Evolutionary conservation across 1,284 basidiomycete genomes (phyloP), one percentile per base, ranked within the genome.

Genomic region (Inonotus hispidus): DNA sequence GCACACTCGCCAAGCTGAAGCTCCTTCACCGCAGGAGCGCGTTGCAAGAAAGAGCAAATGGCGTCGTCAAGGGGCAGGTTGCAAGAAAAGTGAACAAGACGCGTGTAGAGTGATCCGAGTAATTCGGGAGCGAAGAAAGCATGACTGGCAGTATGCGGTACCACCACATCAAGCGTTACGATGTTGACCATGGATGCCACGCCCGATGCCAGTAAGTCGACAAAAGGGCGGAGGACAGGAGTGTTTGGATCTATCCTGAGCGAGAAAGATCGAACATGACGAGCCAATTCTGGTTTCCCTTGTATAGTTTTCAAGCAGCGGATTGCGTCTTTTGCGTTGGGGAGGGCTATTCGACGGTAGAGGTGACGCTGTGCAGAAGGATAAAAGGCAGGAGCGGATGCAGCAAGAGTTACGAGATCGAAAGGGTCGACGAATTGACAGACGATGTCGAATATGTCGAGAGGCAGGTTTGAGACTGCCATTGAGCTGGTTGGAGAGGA

Each of bases 141-240:
- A 76, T 79, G 86, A 72, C 77, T 81, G 58, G 77, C 74, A 60
- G 68, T 67, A 29, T 78, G 70, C 71, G 82, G 79, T 65, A 85
- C 71, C 66, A 76, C 78, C 62, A 89, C 73, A 66, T 82, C 77
- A 63, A 91, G 82, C 14, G 78, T 79, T 45, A 72, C 74, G 58
- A 89, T 77, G 56, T 79, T 79, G 37, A 78, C 71, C 85, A 89
- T 88, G 68, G 75, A 71, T 16, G 73, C 69, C 50, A 91, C 73
- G 8, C 84, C 86, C 35, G 63, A 63, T 39, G 77, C 73, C 56
- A 90, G 80, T 47, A 72, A 69, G 64, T 58, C 65, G 69, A 83
- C 84, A 67, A 82, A 84, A 13, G 78, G 63, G 39, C 68, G 69
- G 65, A 80, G 74, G 68, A 79, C 66, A 52, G 72, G 70, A 54